These are phyloP conservation scores for Potentilla sterilis DNA, from an alignment of 306 rosid species.

Conservation along the genomic window DNA sequence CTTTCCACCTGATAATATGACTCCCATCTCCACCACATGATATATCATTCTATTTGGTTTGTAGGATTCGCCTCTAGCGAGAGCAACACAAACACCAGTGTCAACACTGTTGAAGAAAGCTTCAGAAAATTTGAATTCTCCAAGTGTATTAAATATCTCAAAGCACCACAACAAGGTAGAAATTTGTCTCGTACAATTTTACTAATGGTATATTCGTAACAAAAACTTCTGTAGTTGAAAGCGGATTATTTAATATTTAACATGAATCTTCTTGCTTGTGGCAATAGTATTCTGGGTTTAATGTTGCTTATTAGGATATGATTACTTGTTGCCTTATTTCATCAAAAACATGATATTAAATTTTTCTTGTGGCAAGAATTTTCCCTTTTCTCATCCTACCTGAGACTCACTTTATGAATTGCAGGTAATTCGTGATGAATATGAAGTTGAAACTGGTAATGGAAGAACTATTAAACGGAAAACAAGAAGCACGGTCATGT, in stretches of 20 bases:
- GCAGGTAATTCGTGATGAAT: conserved; percentile 90
- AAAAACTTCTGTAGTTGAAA: background rate
- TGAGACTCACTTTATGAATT: conserved; percentile 22
- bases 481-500: conserved; percentile 93
- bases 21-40: background rate
- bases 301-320: conserved; percentile 17
- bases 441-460: conserved; percentile 92
- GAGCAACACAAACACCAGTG: conserved; percentile 67
- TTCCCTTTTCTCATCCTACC: conserved; percentile 17
- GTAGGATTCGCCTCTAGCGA: conserved; percentile 62
- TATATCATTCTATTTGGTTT: conserved; percentile 27
- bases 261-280: background rate
- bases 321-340: conserved; percentile 20
- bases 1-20: conserved; percentile 14
- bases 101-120: conserved; percentile 73
- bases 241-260: too few species aligned
- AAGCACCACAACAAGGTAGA: conserved; percentile 80
- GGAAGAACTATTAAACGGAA: conserved; percentile 87
- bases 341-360: conserved; percentile 3
- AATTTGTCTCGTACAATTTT: conserved; percentile 7
- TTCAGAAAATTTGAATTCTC: conserved; percentile 52
- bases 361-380: too few species aligned
- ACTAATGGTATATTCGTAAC: background rate
- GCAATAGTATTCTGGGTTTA: conserved; percentile 1
- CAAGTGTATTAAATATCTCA: conserved; percentile 65